These are phyloP conservation scores for Neopestalotiopsis sp. DNA, from an alignment of 2,329 filamentous ascomycete species.

Conservation along the genomic window DNA sequence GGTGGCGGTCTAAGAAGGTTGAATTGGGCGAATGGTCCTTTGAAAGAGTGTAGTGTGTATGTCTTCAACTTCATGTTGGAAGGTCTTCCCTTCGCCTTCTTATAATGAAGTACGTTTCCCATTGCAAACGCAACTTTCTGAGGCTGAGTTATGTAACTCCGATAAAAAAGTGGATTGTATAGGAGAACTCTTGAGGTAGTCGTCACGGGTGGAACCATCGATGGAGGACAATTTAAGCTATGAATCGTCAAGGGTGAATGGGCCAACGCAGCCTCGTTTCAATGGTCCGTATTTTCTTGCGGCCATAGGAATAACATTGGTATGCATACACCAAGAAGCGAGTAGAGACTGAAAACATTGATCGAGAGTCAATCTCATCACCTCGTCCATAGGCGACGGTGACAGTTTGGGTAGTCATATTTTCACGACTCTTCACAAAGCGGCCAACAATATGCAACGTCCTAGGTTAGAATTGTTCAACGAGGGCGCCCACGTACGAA, in stretches of 20 bases:
- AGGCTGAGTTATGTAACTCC: not conserved
- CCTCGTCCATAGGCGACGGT: no score
- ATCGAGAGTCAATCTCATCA: not conserved
- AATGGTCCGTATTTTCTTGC: not conserved
- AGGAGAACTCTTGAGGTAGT: not conserved
- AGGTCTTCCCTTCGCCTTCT: not conserved
- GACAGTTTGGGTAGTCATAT: no score
- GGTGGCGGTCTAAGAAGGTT: not conserved
- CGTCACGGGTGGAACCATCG: not conserved
- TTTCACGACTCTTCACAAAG: no score
- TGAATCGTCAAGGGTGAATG: not conserved
- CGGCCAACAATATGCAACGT: no score
- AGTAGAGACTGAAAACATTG: not conserved
- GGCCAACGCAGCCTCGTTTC: not conserved
- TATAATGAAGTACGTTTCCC: not conserved
- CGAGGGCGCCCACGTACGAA: not conserved
- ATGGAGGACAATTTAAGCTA: conserved; percentile 1
- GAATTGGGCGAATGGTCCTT: not conserved
- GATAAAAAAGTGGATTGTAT: not conserved
- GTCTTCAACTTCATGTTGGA: not conserved
- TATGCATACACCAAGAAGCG: not conserved
- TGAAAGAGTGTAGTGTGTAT: not conserved
- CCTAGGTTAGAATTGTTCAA: no score
- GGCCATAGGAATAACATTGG: not conserved
- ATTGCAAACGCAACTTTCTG: not conserved